Conservation (phyloP, 805 yeast genomes). For the Kuraishia ogatae region DNA sequence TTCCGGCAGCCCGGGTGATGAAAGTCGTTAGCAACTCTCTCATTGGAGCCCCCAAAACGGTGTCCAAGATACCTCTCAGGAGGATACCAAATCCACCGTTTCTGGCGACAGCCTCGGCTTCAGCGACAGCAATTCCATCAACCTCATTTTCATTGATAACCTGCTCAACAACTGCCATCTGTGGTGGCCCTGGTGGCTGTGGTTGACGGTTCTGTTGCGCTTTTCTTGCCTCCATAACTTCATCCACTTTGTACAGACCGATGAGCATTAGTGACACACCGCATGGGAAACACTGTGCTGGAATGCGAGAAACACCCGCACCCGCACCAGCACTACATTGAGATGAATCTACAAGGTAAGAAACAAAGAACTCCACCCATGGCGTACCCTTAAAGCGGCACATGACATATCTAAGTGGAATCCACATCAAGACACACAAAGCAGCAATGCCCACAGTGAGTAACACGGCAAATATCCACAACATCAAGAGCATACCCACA, state of each 20-base stretch:
- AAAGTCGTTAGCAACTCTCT: neutral
- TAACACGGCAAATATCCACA: slow-evolving; percentile 38
- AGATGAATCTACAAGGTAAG: neutral
- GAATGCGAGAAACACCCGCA: neutral
- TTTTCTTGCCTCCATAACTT: neutral
- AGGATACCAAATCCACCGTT: neutral
- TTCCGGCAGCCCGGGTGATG: neutral
- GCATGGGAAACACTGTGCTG: neutral
- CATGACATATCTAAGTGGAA: slow-evolving; percentile 2
- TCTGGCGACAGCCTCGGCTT: neutral
- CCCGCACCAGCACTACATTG: neutral
- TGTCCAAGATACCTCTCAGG: neutral
- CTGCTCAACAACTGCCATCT: neutral
- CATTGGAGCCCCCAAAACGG: neutral
- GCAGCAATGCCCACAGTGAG: slow-evolving; percentile 16
- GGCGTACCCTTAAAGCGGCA: neutral
- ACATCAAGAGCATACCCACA: slow-evolving; percentile 30
- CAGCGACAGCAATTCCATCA: neutral
- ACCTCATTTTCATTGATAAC: neutral
- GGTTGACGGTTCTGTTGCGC: neutral
- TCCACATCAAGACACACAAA: slow-evolving; percentile 18
- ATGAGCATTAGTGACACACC: neutral
- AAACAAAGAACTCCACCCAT: neutral
- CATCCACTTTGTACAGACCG: neutral
- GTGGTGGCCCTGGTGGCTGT: neutral